phyloP scores from a whole-genome alignment of 176 grass and related monocot genomes.

The Miscanthus lutarioriparius region DNA sequence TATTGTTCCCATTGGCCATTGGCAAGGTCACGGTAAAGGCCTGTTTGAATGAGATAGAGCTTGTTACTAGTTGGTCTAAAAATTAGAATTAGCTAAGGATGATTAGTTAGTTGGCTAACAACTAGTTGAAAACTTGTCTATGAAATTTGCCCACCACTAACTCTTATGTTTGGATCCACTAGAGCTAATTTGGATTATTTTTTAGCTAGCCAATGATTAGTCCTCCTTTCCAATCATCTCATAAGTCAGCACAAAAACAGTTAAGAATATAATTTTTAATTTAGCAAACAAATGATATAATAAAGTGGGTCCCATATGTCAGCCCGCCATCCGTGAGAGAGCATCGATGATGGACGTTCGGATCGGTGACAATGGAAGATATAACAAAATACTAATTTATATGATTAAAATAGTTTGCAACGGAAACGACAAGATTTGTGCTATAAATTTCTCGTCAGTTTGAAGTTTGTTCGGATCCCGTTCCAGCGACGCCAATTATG shows the following conservation, averaged over 20 bases:
- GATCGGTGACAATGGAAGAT: neutral
- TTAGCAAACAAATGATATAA: neutral
- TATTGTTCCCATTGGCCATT: no score
- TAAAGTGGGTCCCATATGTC: neutral
- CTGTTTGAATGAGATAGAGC: no score
- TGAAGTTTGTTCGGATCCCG: neutral
- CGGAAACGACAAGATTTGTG: neutral
- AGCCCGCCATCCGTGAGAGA: neutral
- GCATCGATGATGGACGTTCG: neutral
- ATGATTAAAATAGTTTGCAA: neutral
- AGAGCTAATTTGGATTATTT: no score
- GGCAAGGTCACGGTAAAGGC: no score
- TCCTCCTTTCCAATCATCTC: no score
- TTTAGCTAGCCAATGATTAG: no score
- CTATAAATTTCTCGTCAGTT: neutral
- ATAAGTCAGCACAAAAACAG: neutral
- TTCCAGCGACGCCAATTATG: slow-evolving; percentile 16
- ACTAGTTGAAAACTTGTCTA: no score
- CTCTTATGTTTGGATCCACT: no score
- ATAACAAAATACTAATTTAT: neutral
- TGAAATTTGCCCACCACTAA: no score
- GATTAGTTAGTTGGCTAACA: no score
- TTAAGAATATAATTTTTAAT: neutral
- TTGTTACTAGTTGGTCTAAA: no score
- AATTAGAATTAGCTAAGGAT: no score